Evolutionary conservation across 768 basidiomycete species (phyloP), one percentile per base, ranked within the genome.

Genomic region (Suillus subalutaceus): DNA sequence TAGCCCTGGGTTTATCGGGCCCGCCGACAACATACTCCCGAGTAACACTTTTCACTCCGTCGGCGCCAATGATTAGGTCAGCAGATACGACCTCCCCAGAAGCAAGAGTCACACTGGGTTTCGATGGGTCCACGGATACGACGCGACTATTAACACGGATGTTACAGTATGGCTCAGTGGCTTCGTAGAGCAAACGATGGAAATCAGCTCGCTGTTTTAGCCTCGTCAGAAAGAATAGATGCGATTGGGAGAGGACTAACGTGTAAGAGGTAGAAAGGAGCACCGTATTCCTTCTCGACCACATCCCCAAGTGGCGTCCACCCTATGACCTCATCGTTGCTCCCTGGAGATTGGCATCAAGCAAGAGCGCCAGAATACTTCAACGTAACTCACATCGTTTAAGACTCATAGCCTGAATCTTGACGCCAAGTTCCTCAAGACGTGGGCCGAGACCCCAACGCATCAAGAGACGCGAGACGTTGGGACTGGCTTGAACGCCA

Each of bases 41-140:
- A 1, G 87, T 70, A 18, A 76, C 66, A 68, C 86, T 88, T 75
- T 85, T 88, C 62, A 85, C 78, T 9, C 86, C 86, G 66, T 87
- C 86, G 3, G 83, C 82, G 3, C 84, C 84, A 20, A 86, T 78
- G 43, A 86, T 73, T 23, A 86, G 68, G 64, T 86, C 84, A 0
- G 81, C 78, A 9, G 68, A 66, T 12, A 87, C 65, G 20, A 79
- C 73, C 56, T 81, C 78, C 3, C 85, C 85, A 0, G 80, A 80
- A 52, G 76, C 76, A 32, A 85, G 78, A 0, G 78, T 81, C 13
- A 84, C 74, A 18, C 69, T 67, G 0, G 80, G 78, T 40, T 59
- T 57, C 12, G 73, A 70, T 4, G 77, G 74, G n/a, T 82, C 73
- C 66, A 79, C 44, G 30, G 79, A 63, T 1, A 78, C 75, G 35